Evolutionary conservation across 2,329 filamentous ascomycete genomes (phyloP).

Genomic region (Diplocarpon mali): DNA sequence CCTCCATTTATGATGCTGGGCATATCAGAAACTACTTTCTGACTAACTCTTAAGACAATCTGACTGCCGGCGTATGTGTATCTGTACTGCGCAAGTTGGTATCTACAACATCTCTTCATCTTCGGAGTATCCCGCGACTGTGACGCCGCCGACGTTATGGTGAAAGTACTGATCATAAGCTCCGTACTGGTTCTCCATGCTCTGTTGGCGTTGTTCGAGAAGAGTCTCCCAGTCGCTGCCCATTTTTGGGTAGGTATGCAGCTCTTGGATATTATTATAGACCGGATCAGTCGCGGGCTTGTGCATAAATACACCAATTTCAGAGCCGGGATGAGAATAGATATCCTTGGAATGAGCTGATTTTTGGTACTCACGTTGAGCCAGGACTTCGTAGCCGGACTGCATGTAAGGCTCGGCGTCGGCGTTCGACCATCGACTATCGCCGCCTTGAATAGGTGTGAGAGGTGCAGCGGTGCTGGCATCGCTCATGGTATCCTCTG

Average conservation of each 20-base stretch:
- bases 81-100: constrained; percentile 5
- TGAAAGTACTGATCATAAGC: constrained; percentile 10
- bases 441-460: constrained; percentile 38
- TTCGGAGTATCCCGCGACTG: constrained; percentile 14
- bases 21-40: constrained; percentile 7
- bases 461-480: constrained; percentile 28
- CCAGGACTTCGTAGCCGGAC: constrained; percentile 65
- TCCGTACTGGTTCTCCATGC: constrained; percentile 27
- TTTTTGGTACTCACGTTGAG: constrained; percentile 51
- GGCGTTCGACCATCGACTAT: constrained; percentile 38
- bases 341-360: constrained; percentile 31
- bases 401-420: constrained; percentile 60
- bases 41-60: constrained; percentile 14
- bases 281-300: constrained; percentile 55
- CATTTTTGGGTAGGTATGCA: constrained; percentile 20
- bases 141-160: constrained; percentile 12
- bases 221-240: constrained; percentile 19
- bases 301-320: constrained; percentile 34
- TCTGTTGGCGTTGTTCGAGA: constrained; percentile 18
- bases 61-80: constrained; percentile 15
- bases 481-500: constrained; percentile 28
- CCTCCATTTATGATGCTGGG: no score
- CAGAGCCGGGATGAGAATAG: constrained; percentile 35
- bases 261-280: constrained; percentile 34
- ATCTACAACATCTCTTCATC: constrained; percentile 29